These are phyloP conservation scores for Hyaloscypha bicolor DNA, from an alignment of 495 filamentous ascomycete species.

Conservation along the genomic window DNA sequence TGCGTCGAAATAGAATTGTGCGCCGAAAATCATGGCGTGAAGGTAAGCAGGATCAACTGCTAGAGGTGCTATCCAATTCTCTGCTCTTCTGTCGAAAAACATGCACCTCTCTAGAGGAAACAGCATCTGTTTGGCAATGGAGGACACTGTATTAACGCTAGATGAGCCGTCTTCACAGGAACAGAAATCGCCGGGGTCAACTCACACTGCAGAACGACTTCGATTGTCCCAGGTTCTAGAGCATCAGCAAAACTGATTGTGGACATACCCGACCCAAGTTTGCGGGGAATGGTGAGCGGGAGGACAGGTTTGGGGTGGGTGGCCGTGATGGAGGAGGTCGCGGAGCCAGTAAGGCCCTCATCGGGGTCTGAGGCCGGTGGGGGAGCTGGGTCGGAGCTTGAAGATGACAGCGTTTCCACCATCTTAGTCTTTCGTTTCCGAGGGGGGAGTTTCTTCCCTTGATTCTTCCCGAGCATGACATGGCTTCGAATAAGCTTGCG, in stretches of 20 bases:
- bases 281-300: background rate
- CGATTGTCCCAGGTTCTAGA: background rate
- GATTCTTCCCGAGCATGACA: slow-evolving; percentile 54
- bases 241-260: slow-evolving; percentile 6
- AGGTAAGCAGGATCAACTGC: slow-evolving; percentile 13
- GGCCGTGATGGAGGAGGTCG: background rate
- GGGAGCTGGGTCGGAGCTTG: background rate
- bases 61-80: slow-evolving; percentile 8
- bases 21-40: slow-evolving; percentile 1
- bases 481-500: slow-evolving; percentile 34
- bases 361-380: too few species aligned
- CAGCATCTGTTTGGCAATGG: background rate
- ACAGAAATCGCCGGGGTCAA: background rate
- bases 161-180: background rate
- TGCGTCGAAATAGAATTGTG: slow-evolving; percentile 3
- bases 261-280: slow-evolving; percentile 13
- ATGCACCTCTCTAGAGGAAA: slow-evolving; percentile 6
- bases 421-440: background rate
- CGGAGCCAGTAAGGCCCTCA: background rate
- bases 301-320: too few species aligned
- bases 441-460: slow-evolving; percentile 17
- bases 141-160: slow-evolving; percentile 5
- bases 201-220: slow-evolving; percentile 10
- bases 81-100: slow-evolving; percentile 8
- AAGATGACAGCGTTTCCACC: background rate